Conservation (phyloP, 2,329 filamentous ascomycete genomes). For the Aaosphaeria arxii region DNA sequence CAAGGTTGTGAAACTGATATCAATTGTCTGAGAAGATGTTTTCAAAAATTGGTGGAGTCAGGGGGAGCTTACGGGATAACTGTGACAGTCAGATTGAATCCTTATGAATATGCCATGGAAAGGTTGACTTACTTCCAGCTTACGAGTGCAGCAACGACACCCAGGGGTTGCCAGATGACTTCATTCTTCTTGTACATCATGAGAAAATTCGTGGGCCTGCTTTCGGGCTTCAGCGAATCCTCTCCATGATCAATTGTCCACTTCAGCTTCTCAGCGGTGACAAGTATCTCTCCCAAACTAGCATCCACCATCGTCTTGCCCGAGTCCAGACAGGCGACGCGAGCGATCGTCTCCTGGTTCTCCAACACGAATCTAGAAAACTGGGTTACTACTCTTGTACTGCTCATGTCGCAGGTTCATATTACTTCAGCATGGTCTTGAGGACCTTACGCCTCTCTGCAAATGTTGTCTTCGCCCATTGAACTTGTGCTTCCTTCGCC, state of each 20-base stretch:
- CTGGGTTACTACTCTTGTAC: neutral
- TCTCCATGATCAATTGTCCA: slow-evolving; percentile 95
- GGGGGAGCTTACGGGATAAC: slow-evolving; percentile 41
- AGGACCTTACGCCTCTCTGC: slow-evolving; percentile 74
- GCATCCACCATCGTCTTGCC: slow-evolving; percentile 97
- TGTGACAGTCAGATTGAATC: slow-evolving; percentile 11
- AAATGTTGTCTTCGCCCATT: slow-evolving; percentile 79
- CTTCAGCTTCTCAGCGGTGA: slow-evolving; percentile 88
- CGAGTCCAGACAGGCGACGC: slow-evolving; percentile 83
- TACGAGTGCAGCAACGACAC: slow-evolving; percentile 87
- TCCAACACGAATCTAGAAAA: slow-evolving; percentile 67
- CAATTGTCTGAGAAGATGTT: slow-evolving; percentile 27
- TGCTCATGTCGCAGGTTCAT: slow-evolving; percentile 4
- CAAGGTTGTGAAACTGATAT: slow-evolving; percentile 76
- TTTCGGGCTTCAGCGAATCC: slow-evolving; percentile 67
- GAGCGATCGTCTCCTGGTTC: slow-evolving; percentile 83
- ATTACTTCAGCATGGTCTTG: slow-evolving; percentile 68
- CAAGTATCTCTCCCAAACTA: slow-evolving; percentile 87
- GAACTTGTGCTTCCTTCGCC: slow-evolving; percentile 69
- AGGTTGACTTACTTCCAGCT: slow-evolving; percentile 78
- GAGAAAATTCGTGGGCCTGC: slow-evolving; percentile 80
- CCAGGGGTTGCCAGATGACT: slow-evolving; percentile 86
- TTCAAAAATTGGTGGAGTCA: neutral
- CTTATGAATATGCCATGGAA: neutral
- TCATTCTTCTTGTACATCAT: slow-evolving; percentile 95